A percentile compares a stretch with the other conserved stretches of the same genome.
Conservation (phyloP, 208 protist genomes). For the Wallacemonas collosoma region DNA sequence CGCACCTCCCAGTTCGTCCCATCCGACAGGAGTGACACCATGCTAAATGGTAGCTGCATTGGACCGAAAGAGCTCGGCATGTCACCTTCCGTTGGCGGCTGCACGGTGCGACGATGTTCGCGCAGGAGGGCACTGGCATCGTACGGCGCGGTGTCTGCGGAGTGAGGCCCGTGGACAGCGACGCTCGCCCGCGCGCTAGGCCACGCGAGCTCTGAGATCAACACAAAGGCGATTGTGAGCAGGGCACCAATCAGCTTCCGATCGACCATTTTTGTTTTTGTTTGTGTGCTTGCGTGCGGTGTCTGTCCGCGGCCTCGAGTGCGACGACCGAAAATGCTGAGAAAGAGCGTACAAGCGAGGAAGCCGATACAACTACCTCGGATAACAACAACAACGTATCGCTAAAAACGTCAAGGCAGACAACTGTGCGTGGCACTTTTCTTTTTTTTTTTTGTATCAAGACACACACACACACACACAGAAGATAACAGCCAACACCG, state of each 20-base stretch:
- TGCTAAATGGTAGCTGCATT: conserved; percentile 2
- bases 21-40: conserved; percentile 9
- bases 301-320: background rate
- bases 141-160: background rate
- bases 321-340: no score
- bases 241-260: conserved; percentile 3
- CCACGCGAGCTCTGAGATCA: conserved; percentile 10
- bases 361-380: no score
- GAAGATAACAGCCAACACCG: no score
- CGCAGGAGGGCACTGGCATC: background rate
- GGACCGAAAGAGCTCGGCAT: background rate
- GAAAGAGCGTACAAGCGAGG: no score
- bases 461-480: no score
- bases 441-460: no score
- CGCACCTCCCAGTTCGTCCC: conserved; percentile 9
- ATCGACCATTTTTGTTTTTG: conserved; percentile 2
- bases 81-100: background rate
- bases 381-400: no score
- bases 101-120: background rate
- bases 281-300: background rate
- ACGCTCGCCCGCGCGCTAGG: background rate
- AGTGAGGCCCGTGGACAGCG: background rate
- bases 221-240: background rate
- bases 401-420: no score
- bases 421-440: no score